Evolutionary conservation across 73 alveolate genomes (phyloP).

Genomic region (Diophrys appendiculata): DNA sequence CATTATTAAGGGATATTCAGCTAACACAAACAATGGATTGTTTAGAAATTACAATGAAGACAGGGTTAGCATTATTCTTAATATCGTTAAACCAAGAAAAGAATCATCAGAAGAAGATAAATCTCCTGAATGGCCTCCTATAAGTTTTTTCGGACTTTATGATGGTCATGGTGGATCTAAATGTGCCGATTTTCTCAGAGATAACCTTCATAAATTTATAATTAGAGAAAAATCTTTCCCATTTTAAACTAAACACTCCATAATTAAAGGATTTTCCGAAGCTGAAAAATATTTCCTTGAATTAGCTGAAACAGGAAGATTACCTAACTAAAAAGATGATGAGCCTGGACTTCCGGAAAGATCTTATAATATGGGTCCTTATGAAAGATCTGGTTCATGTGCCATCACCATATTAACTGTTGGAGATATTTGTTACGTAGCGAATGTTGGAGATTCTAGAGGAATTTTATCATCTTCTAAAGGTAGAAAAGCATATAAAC

Average conservation of each 20-base stretch:
- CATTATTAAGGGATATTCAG: constrained; percentile 50
- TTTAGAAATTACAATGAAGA: constrained; percentile 81
- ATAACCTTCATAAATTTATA: constrained; percentile 73
- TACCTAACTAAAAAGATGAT: constrained; percentile 5
- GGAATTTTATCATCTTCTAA: constrained; percentile 76
- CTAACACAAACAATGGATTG: constrained; percentile 63
- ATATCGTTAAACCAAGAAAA: constrained; percentile 71
- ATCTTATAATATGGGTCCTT: constrained; percentile 55
- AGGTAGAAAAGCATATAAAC: constrained; percentile 65
- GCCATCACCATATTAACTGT: constrained; percentile 85
- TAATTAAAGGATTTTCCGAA: constrained; percentile 47
- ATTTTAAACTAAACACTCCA: constrained; percentile 52
- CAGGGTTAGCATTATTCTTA: constrained; percentile 78
- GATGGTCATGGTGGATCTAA: constrained; percentile 85
- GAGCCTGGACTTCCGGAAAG: constrained; percentile 7
- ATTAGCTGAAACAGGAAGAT: constrained; percentile 1
- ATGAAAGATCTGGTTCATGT: constrained; percentile 96
- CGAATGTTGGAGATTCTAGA: constrained; percentile 96
- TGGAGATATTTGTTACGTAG: constrained; percentile 87
- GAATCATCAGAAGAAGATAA: constrained; percentile 34
- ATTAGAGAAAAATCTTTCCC: constrained; percentile 71
- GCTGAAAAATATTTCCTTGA: constrained; percentile 29
- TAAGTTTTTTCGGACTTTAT: constrained; percentile 75
- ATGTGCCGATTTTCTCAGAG: constrained; percentile 81
- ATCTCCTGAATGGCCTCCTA: constrained; percentile 82